Base-by-base conservation (phyloP, 306 rosid species). In the Mucuna pruriens region DNA sequence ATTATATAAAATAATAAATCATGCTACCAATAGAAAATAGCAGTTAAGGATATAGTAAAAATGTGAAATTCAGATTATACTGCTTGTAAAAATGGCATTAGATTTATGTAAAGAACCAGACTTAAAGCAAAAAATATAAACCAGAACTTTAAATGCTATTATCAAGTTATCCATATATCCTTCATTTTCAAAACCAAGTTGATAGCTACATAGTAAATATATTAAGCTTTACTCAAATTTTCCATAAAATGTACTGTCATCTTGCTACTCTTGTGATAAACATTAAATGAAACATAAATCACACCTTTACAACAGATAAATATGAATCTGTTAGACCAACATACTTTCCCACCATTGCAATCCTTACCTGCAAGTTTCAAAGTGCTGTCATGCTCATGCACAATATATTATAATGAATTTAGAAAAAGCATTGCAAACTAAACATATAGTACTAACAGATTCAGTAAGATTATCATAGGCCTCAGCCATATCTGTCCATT, bases 271-370 rank as follows among this genome's bases (percentile, higher is more conserved):
- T 76, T 58, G 42, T 15, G 36, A 84, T 64, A 77, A 52, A 76
- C 68, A 76, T 40, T 33, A 39, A 75, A 36, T 23, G 48, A 84
- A 83, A 77, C 81, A 61, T 51, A 71, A 16, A 66, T 68, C 81
- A 40, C 74, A 95, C 99, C 99, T 95, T 95, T 55, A 95, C 88
- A 79, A 95, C 99, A 74, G 99, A 95, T 77, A 95, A 89, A 87
- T 95, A 95, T n/a, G 99, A 95, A 89, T 95, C 99, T 17, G 93
- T 65, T 71, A 93, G 91, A 86, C 97, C 98, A 80, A 95, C 97
- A 83, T 95, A 95, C 84, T 95, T 95, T 76, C 99, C 99, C 34
- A 95, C 99, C 99, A 95, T 87, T 16, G 99, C 99, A 85, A 95
- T 93, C 84, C 89, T 92, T 78, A 95, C 98, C 99, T 95, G 87